A percentile compares a stretch with the other conserved stretches of the same genome.
Conservation (phyloP, 1,139 yeast species). For the Groenewaldozyma auringiensis region DNA sequence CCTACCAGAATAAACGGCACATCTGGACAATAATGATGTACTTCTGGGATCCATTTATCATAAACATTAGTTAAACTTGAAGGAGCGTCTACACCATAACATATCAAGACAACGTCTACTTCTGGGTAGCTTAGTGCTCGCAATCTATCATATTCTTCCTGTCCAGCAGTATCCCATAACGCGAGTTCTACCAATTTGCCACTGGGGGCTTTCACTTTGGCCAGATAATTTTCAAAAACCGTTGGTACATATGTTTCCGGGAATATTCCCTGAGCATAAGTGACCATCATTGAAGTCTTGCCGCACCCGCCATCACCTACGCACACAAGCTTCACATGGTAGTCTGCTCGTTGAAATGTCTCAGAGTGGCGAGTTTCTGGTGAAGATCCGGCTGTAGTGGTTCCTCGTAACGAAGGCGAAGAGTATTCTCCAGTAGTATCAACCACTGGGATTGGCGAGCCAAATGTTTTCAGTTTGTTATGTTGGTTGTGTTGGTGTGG, state of each 20-base stretch:
- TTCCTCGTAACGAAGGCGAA: neutral
- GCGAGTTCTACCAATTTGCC: slow-evolving; percentile 61
- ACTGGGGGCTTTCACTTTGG: slow-evolving; percentile 51
- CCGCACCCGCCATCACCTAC: slow-evolving; percentile 98
- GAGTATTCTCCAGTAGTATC: neutral
- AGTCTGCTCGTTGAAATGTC: slow-evolving; percentile 13
- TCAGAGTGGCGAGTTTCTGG: neutral
- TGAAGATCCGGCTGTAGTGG: neutral
- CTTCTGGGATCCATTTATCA: slow-evolving; percentile 85
- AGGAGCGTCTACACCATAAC: slow-evolving; percentile 62
- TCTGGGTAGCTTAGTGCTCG: slow-evolving; percentile 82
- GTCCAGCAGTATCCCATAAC: slow-evolving; percentile 93
- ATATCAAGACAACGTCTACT: slow-evolving; percentile 64
- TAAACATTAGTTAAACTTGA: slow-evolving; percentile 64
- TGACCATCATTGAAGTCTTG: slow-evolving; percentile 74
- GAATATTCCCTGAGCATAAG: slow-evolving; percentile 73
- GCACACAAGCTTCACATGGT: slow-evolving; percentile 43
- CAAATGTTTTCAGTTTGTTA: neutral
- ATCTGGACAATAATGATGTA: slow-evolving; percentile 72
- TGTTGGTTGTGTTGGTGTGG: neutral
- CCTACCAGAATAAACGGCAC: slow-evolving; percentile 74
- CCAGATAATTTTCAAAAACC: slow-evolving; percentile 76
- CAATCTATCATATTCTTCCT: slow-evolving; percentile 80
- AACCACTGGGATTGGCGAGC: slow-evolving; percentile 1
- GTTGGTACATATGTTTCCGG: slow-evolving; percentile 81